Percentiles rank a stretch among this genome's conserved stretches.
Evolutionary conservation across 2,329 filamentous ascomycete genomes (phyloP).

Genomic region (Dactylellina sp.): DNA sequence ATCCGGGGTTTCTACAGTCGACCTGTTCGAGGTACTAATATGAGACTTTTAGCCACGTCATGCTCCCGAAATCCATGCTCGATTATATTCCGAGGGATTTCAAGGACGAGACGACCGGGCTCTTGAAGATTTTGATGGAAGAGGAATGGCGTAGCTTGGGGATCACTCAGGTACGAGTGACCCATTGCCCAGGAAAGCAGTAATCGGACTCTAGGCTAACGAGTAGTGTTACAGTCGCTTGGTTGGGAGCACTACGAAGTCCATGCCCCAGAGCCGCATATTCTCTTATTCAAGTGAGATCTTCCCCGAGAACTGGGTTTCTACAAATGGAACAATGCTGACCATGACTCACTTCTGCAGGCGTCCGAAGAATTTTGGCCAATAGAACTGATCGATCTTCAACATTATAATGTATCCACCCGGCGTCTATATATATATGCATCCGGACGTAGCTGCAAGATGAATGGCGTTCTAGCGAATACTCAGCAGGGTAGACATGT

Average conservation of each 20-base stretch:
- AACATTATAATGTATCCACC: neutral
- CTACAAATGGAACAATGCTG: too few relatives aligned
- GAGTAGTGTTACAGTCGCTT: conserved; percentile 64
- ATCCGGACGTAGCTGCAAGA: conserved; percentile 5
- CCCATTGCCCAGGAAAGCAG: neutral
- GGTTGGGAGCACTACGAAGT: conserved; percentile 99
- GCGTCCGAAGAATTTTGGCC: conserved; percentile 48
- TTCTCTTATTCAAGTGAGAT: conserved; percentile 94
- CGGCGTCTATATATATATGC: neutral
- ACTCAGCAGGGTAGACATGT: conserved; percentile 4
- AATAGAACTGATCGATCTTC: conserved; percentile 12
- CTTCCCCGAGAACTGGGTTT: too few relatives aligned
- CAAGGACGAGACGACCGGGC: conserved; percentile 86
- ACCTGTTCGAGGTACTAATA: conserved; percentile 3
- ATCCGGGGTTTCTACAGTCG: neutral
- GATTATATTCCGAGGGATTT: conserved; percentile 96
- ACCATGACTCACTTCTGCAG: conserved; percentile 4
- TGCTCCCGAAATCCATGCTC: conserved; percentile 97
- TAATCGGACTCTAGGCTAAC: conserved; percentile 51
- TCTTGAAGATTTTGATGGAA: conserved; percentile 95
- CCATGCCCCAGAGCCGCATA: conserved; percentile 97
- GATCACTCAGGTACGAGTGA: conserved; percentile 84
- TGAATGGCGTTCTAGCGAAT: conserved; percentile 1
- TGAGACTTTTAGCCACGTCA: conserved; percentile 74
- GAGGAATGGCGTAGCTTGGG: conserved; percentile 97